A percentile compares a stretch with the other conserved stretches of the same genome.
Evolutionary conservation across 148 eudicot genomes (phyloP).

Genomic region (Rhododendron molle): DNA sequence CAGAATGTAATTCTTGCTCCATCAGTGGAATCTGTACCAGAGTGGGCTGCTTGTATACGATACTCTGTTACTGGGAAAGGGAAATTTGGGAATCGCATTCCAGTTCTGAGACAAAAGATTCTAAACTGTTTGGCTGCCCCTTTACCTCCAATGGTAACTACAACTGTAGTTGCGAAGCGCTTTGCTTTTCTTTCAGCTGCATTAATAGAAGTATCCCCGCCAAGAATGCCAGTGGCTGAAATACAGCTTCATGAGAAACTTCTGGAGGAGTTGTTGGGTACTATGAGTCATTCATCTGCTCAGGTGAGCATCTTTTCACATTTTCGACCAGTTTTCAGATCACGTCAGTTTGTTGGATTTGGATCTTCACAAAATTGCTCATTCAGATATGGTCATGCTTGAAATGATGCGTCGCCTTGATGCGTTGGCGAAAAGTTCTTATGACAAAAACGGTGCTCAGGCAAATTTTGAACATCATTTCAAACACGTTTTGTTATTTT

Average conservation of each 20-base stretch:
- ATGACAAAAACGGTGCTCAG: background rate
- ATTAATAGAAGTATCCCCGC: constrained; percentile 79
- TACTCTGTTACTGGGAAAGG: constrained; percentile 98
- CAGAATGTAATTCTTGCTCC: constrained; percentile 79
- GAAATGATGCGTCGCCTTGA: background rate
- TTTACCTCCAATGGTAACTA: constrained; percentile 64
- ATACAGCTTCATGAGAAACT: constrained; percentile 62
- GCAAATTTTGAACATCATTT: background rate
- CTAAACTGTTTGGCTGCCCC: constrained; percentile 71
- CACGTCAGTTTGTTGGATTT: background rate
- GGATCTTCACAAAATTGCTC: background rate
- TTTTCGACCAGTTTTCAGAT: background rate
- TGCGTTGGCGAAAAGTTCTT: background rate
- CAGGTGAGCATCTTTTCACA: constrained; percentile 47
- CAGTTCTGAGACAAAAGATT: constrained; percentile 70
- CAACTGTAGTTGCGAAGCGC: constrained; percentile 88
- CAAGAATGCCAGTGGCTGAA: constrained; percentile 69
- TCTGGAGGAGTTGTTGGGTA: constrained; percentile 66
- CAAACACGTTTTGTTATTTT: background rate
- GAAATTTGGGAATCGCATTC: constrained; percentile 68
- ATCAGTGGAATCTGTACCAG: constrained; percentile 93
- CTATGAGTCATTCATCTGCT: constrained; percentile 92
- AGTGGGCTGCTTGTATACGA: constrained; percentile 93
- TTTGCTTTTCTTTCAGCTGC: constrained; percentile 82
- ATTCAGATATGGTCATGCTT: constrained; percentile 2